Conservation (phyloP, 2,329 filamentous ascomycete genomes). For the Xylaria sp. region DNA sequence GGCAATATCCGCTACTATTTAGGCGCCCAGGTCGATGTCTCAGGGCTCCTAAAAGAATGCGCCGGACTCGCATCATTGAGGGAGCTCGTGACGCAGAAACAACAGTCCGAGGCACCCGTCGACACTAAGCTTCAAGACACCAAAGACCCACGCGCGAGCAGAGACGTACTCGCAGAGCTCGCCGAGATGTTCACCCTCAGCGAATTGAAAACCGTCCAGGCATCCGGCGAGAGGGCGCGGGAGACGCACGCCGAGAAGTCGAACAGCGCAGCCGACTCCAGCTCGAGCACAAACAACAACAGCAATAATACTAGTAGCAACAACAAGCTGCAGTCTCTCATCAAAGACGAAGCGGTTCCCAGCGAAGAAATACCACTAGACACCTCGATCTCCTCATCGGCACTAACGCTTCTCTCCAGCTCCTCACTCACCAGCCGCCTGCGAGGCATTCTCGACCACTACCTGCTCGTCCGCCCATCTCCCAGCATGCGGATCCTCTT, state of each 20-base stretch:
- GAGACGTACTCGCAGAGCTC: conserved; percentile 63
- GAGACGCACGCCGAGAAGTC: conserved; percentile 50
- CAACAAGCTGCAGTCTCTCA: conserved; percentile 49
- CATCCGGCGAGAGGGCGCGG: conserved; percentile 68
- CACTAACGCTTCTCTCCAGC: conserved; percentile 12
- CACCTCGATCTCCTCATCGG: conserved; percentile 15
- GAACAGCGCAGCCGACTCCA: conserved; percentile 48
- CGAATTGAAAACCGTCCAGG: conserved; percentile 69
- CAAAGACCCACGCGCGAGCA: conserved; percentile 13
- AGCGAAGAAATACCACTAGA: conserved; percentile 8
- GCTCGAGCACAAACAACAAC: conserved; percentile 33
- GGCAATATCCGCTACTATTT: conserved; percentile 71
- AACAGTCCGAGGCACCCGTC: background rate
- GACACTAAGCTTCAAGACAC: background rate
- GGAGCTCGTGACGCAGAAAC: conserved; percentile 47
- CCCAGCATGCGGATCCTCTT: conserved; percentile 71
- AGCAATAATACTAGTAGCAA: conserved; percentile 55
- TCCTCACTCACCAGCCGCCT: conserved; percentile 41
- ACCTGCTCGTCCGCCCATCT: conserved; percentile 69
- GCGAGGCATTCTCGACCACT: conserved; percentile 58
- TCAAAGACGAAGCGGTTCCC: conserved; percentile 45
- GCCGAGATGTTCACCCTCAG: conserved; percentile 71
- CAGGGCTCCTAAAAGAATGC: conserved; percentile 69
- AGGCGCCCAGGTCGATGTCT: conserved; percentile 75
- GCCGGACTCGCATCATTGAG: conserved; percentile 68